Evolutionary conservation across 331 rosid genomes (phyloP).

Genomic region (Spiraea crenata): DNA sequence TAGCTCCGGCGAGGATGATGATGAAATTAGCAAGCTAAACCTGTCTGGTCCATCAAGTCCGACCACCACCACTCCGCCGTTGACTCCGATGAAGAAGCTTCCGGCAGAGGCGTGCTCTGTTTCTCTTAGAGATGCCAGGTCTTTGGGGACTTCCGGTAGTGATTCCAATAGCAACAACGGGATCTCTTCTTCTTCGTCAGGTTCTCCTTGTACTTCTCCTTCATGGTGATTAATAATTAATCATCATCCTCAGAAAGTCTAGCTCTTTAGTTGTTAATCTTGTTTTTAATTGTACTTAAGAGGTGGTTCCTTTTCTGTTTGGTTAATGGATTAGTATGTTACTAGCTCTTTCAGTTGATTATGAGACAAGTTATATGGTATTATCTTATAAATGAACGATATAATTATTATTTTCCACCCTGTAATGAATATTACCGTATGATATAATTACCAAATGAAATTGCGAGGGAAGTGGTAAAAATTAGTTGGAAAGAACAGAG

Average conservation of each 20-base stretch:
- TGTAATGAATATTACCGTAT: too few species aligned
- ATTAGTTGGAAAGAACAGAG: conserved; percentile 16
- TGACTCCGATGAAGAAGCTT: conserved; percentile 84
- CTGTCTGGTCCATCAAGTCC: conserved; percentile 31
- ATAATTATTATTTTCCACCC: too few species aligned
- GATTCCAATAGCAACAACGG: conserved; percentile 66
- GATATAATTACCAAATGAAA: too few species aligned
- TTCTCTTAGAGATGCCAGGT: conserved; percentile 60
- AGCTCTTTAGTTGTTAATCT: not conserved
- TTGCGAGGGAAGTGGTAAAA: not conserved
- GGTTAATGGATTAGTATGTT: conserved; percentile 11
- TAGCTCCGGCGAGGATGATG: conserved; percentile 40
- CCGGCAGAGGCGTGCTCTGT: conserved; percentile 69
- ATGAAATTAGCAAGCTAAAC: conserved; percentile 27
- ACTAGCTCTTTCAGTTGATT: not conserved
- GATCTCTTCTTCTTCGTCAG: conserved; percentile 67
- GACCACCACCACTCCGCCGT: conserved; percentile 60
- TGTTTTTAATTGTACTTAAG: not conserved
- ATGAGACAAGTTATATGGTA: too few species aligned
- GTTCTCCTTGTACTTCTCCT: conserved; percentile 80
- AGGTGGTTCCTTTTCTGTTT: not conserved
- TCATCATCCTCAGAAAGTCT: conserved; percentile 11
- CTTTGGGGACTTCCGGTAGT: conserved; percentile 59
- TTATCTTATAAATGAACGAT: too few species aligned
- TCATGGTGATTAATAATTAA: conserved; percentile 56